Evolutionary conservation across 768 basidiomycete genomes (phyloP), one percentile per base, ranked within the genome.

Genomic region (Russula sp.): DNA sequence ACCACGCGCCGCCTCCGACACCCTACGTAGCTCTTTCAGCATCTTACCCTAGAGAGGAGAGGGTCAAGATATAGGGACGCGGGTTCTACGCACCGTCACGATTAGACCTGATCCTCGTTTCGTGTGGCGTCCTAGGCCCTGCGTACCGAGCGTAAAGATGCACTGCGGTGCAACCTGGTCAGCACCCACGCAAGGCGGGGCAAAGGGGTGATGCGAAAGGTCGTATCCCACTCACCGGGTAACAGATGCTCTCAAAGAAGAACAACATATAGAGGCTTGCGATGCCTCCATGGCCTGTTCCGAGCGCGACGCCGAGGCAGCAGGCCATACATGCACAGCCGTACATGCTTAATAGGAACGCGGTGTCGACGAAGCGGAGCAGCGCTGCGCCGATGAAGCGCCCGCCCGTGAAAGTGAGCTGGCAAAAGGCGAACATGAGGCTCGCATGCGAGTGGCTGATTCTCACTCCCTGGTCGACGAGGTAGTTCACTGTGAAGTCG

Each of bases 201-300:
- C 4, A 20, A 32, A 13, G 9, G 22, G 2, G 22, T 27, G 22
- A 27, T 27, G 22, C 1, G 27, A 16, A 16, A 35, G 42, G 6
- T 4, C 22, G 22, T 27, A 27, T 27, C 22, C 2, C 22, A 73
- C 79, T 65, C 62, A 82, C 82, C 6, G 85, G 84, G 66, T 86
- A 86, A 68, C 86, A 88, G 63, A 89, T 88, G 35, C 85, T 87
- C 73, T 88, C 87, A 71, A 87, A 87, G 78, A 85, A 87, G 78
- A 88, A 87, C 59, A 89, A 73, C 59, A 77, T 70, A 69, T 86
- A 88, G 40, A 89, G 71, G 73, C 81, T 85, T 10, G 77, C 82
- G 47, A 89, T 74, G 39, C 83, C 88, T 6, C 79, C 74, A 57
- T 76, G 75, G 14, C 87, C 84, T 8, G 78, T 74, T 8, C 83